Evolutionary conservation across 345 rosid species (phyloP), one percentile per base, ranked within the genome.

Genomic region (Iberis pinnata): DNA sequence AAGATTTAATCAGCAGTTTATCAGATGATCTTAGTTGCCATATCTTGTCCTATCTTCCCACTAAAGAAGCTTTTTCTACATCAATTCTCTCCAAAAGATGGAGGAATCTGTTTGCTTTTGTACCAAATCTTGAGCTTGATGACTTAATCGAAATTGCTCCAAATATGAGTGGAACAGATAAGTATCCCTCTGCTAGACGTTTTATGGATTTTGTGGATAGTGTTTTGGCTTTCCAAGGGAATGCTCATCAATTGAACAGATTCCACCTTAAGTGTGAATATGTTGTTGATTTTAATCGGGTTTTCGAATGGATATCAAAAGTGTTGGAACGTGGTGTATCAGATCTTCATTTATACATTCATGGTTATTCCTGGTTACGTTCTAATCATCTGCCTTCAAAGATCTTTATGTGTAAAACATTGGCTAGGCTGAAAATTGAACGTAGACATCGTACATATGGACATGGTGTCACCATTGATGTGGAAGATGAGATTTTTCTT

Each of bases 61-160:
- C 67, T n/a, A 63, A 63, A n/a, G 11, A 36, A 18, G 61, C 60
- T 36, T 60, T 48, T 45, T 53, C 42, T 7, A 53, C 68, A 7
- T 54, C 60, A 3, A 42, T 63, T 37, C 61, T 63, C 13, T 45
- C 41, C 0, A 44, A 38, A 20, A 53, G 20, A 26, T 53, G 68
- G 61, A 47, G 47, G 5, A 36, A 20, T 18, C 13, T 53, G 40
- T 63, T 63, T 15, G 52, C 53, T 4, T 52, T 8, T 12, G 60
- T 18, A 8, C 25, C 67, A 13, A 63, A 53, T 63, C 54, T 63
- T 12, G 60, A 53, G 0, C 26, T 53, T 15, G 41, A 38, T 6
- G 8, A 9, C 33, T 9, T 2, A 3, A 9, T 6, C 9, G 5
- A 29, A 5, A 4, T 29, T 4, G 13, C 3, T 16, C 6, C 25